Base-by-base conservation (phyloP, 192 early-diverging fungal species). In the Backusella australiensis region DNA sequence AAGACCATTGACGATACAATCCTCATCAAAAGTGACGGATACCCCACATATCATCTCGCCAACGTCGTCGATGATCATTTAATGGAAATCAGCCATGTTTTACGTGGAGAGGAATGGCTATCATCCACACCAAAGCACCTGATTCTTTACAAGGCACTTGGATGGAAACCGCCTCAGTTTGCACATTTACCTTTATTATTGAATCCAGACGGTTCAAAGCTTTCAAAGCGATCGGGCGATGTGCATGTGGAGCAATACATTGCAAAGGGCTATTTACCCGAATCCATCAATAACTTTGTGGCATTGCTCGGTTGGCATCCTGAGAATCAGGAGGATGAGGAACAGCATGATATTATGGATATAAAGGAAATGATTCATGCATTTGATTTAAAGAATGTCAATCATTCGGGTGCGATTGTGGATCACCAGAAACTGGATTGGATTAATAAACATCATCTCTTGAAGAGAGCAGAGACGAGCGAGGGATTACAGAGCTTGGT, bases 51-150 rank as follows among this genome's bases (percentile, higher is more conserved):
- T 78, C 97, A 98, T 75, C 85, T 98, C 42, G 97, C 97, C 0
- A 96, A 96, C 77, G 97, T 98, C 1, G 93, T 97, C 1, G 97
- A 98, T 78, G 97, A 98, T 77, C 90, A 94, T 68, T 63, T 89
- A 9, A 98, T 98, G 97, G 86, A 85, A 12, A 94, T 98, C 59
- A 95, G 96, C 1, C 96, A 97, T 79, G 96, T 98, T 19, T 79
- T 98, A 42, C 89, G 97, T 46, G 97, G 97, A 46, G 95, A 97
- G 77, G 97, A 98, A 83, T 98, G 97, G 97, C 86, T 98, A 35
- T 86, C 95, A 26, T 96, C 95, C 9, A 96, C 95, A 11, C 96
- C 97, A 41, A 97, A 96, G 77, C 97, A 98, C 84, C 75, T 94
- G 2, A 78, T 95, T 5, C 86, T 98, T 21, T 97, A 96, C 82